A percentile compares a stretch with the other conserved stretches of the same genome.
Evolutionary conservation across 164 flowering plant species (phyloP).

Genomic region (Chimonanthus salicifolius): DNA sequence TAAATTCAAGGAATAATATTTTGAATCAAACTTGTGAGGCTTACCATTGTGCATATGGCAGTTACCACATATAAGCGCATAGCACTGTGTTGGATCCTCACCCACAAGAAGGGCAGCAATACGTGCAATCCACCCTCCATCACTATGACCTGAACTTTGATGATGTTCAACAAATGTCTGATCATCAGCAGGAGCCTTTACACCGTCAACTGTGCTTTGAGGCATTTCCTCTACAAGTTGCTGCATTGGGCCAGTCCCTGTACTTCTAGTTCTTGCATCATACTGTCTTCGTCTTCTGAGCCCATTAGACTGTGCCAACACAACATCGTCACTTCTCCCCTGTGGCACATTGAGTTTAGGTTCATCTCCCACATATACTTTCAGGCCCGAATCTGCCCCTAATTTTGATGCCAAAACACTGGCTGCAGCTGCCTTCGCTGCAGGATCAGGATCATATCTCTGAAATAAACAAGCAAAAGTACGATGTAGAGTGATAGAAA

Average conservation of each 20-base stretch:
- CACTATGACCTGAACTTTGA: conserved; percentile 34
- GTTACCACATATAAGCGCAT: conserved; percentile 89
- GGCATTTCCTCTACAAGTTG: conserved; percentile 34
- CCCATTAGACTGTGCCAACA: conserved; percentile 54
- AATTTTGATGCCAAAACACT: conserved; percentile 82
- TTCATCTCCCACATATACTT: conserved; percentile 63
- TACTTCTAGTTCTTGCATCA: conserved; percentile 37
- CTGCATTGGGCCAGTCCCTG: conserved; percentile 31
- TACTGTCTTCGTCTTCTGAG: conserved; percentile 62
- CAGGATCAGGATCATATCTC: conserved; percentile 95
- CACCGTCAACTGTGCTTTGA: conserved; percentile 20
- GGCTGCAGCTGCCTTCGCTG: conserved; percentile 98
- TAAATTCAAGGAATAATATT: background rate
- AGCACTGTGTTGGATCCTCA: conserved; percentile 91
- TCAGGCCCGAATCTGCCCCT: conserved; percentile 93
- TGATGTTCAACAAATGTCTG: conserved; percentile 56
- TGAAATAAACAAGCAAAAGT: conserved; percentile 21
- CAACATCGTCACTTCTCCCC: conserved; percentile 74
- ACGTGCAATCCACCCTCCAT: conserved; percentile 85
- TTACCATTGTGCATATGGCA: conserved; percentile 95
- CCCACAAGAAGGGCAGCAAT: conserved; percentile 92
- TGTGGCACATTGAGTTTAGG: conserved; percentile 22
- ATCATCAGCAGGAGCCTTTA: conserved; percentile 22
- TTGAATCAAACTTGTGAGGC: background rate
- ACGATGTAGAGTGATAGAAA: background rate